Percentiles rank a stretch among this genome's conserved stretches.
Evolutionary conservation across 257 asterid genomes (phyloP).

Genomic region (Paulownia fortunei): DNA sequence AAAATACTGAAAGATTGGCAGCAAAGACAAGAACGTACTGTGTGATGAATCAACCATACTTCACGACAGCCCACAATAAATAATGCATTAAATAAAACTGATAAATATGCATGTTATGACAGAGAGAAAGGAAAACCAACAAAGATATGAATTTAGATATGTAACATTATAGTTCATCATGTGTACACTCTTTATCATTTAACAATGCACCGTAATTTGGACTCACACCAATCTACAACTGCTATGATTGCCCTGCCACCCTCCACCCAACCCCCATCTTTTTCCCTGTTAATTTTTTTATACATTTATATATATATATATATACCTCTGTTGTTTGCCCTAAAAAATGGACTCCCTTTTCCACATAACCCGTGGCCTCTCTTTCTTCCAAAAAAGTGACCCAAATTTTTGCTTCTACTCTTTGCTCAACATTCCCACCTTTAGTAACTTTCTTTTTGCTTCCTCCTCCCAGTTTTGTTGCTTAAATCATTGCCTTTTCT

Average conservation of each 20-base stretch:
- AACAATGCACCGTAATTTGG: conserved; percentile 38
- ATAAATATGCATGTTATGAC: conserved; percentile 34
- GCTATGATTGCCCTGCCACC: conserved; percentile 19
- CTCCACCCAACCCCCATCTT: background rate
- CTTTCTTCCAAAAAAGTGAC: background rate
- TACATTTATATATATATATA: background rate
- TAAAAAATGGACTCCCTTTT: conserved; percentile 29
- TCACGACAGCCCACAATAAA: conserved; percentile 48
- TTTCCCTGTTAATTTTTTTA: background rate
- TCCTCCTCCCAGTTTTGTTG: background rate
- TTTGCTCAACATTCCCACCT: conserved; percentile 14
- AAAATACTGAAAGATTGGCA: background rate
- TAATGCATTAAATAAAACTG: conserved; percentile 36
- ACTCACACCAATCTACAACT: conserved; percentile 24
- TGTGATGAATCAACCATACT: conserved; percentile 44
- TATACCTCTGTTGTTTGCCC: conserved; percentile 43
- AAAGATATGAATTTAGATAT: conserved; percentile 27
- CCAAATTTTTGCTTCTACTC: conserved; percentile 41
- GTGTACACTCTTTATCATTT: background rate
- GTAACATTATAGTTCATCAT: background rate
- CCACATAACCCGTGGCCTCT: background rate
- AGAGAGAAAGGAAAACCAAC: conserved; percentile 33
- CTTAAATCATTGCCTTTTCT: conserved; percentile 15
- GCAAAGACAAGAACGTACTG: conserved; percentile 39
- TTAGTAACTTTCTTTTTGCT: conserved; percentile 12